Evolutionary conservation across 75 land plant species (phyloP), one percentile per base, ranked within the genome.

Genomic region (Sequoiadendron giganteum): DNA sequence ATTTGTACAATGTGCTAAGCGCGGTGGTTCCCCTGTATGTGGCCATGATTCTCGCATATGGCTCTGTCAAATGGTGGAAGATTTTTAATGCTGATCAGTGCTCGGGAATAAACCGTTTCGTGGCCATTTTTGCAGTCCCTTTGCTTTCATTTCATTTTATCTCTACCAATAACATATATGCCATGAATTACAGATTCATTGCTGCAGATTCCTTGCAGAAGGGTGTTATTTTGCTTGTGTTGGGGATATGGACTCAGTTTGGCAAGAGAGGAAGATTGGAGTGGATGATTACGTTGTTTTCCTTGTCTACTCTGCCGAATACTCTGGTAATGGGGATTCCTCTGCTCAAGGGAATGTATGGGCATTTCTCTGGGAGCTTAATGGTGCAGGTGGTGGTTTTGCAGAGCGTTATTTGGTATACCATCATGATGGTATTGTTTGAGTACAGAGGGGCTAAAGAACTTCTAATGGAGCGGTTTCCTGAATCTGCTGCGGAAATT

Each of bases 41-140:
- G 78, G 96, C 98, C 68, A 96, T 96, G 98, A 92, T 96, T 55
- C 77, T 95, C 58, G 98, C 96, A 4, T 96, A 96, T 85, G 98
- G 98, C n/a, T 92, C 95, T 3, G 93, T 95, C 54, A 91, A 89
- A 80, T 95, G 94, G 94, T 94, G 95, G 95, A 87, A 89, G 88
- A 95, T 95, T 82, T 90, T 95, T 85, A 91, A 89, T 70, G 90
- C 94, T 39, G 90, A 89, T 40, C 94, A 95, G 54, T 93, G 94
- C 90, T 87, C 90, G 58, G 95, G 95, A 54, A 91, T 95, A 86
- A 95, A 92, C 87, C 93, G 95, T 8, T 95, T 95, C 86, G 95
- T 95, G 0, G 93, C 94, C 40, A 72, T 94, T 38, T 93, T 94
- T 88, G 95, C 95, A 54, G 95, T 94, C 39, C 95, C 93, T 3